Evolutionary conservation across 768 basidiomycete genomes (phyloP).

Genomic region (Leucocoprinus leucothites): DNA sequence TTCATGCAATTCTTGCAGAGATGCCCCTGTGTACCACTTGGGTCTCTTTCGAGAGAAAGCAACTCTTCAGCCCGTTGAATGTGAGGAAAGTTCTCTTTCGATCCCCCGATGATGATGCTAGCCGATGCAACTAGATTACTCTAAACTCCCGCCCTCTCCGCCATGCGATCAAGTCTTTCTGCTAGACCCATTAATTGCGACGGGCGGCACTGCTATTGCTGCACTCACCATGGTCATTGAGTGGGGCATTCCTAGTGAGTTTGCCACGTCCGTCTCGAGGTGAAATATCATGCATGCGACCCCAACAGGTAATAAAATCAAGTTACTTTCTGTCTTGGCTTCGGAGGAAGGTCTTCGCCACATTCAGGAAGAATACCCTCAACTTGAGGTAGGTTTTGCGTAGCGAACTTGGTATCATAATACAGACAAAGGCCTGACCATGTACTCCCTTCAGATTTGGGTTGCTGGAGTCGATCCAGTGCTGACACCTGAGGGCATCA

Average conservation of each 20-base stretch:
- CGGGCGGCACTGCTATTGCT: slow-evolving; percentile 88
- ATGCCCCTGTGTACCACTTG: slow-evolving; percentile 85
- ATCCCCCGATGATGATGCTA: background rate
- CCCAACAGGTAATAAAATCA: slow-evolving; percentile 63
- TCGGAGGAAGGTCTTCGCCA: slow-evolving; percentile 70
- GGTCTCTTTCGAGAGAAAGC: slow-evolving; percentile 88
- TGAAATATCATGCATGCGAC: background rate
- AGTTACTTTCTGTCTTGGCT: slow-evolving; percentile 78
- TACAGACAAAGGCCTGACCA: background rate
- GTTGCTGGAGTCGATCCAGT: slow-evolving; percentile 75
- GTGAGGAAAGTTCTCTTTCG: slow-evolving; percentile 33
- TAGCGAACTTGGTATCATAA: slow-evolving; percentile 8
- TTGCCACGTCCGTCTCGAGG: background rate
- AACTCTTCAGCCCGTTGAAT: slow-evolving; percentile 88
- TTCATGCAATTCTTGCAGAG: slow-evolving; percentile 31
- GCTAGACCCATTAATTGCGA: slow-evolving; percentile 91
- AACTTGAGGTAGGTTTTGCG: slow-evolving; percentile 60
- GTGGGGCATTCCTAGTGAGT: slow-evolving; percentile 73
- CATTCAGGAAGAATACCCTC: slow-evolving; percentile 67
- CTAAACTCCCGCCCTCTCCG: slow-evolving; percentile 75
- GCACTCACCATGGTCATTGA: slow-evolving; percentile 84
- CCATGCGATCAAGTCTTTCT: slow-evolving; percentile 84
- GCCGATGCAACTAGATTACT: slow-evolving; percentile 60
- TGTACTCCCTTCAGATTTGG: slow-evolving; percentile 61
- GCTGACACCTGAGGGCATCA: slow-evolving; percentile 73